Evolutionary conservation across 1,284 basidiomycete genomes (phyloP).

Genomic region (Papiliotrema fonsecae): DNA sequence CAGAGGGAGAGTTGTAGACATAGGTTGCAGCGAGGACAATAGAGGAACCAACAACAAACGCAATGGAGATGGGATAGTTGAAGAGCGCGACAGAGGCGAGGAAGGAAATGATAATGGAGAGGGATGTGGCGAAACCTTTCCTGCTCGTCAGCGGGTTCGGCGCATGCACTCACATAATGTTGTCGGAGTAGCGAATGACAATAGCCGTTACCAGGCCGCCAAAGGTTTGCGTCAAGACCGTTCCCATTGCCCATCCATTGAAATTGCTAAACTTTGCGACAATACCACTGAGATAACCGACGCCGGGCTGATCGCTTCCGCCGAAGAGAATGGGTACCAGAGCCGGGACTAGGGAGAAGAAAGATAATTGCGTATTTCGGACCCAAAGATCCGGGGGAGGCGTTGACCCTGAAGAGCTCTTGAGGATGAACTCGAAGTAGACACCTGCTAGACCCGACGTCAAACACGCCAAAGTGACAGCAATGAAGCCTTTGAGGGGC

Average conservation of each 20-base stretch:
- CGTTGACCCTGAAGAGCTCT: conserved; percentile 55
- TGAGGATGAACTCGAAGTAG: conserved; percentile 97
- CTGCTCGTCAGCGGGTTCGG: conserved; percentile 12
- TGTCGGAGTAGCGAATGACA: conserved; percentile 54
- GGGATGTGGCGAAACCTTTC: conserved; percentile 89
- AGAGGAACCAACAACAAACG: conserved; percentile 74
- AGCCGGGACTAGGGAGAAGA: conserved; percentile 89
- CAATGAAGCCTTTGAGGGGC: conserved; percentile 72
- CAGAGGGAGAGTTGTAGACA: conserved; percentile 69
- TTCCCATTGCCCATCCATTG: conserved; percentile 84
- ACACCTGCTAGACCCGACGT: conserved; percentile 97
- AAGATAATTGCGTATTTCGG: conserved; percentile 90
- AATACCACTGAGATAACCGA: conserved; percentile 29
- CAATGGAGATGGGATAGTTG: conserved; percentile 75
- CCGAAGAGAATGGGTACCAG: conserved; percentile 73
- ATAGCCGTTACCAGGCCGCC: conserved; percentile 84
- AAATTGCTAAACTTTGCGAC: conserved; percentile 53
- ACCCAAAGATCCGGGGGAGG: conserved; percentile 74
- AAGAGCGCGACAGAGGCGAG: conserved; percentile 82
- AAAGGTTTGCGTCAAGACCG: conserved; percentile 79
- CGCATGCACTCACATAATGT: conserved; percentile 42
- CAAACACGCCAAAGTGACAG: conserved; percentile 86
- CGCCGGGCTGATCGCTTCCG: conserved; percentile 20
- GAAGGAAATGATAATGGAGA: conserved; percentile 91
- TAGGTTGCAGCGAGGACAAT: conserved; percentile 83